Conservation (phyloP, 495 filamentous ascomycete genomes). For the Tuber indicum region DNA sequence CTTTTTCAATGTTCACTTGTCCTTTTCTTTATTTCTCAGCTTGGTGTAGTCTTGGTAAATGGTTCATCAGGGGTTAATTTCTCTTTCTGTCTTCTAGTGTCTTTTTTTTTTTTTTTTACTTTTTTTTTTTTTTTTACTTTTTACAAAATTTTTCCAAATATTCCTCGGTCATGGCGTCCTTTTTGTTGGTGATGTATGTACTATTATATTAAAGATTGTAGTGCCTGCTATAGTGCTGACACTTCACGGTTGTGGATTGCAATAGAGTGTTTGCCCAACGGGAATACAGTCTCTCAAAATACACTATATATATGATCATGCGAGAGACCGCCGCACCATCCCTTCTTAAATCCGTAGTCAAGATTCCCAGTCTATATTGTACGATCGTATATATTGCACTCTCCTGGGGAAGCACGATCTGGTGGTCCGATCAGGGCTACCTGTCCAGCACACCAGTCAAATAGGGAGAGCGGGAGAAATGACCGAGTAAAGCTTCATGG, state of each 20-base stretch:
- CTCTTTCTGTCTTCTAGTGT: not conserved
- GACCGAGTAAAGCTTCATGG: not conserved
- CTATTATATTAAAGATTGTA: not conserved
- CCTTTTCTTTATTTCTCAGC: not conserved
- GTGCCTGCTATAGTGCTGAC: not conserved
- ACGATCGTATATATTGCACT: not conserved
- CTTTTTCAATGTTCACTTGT: not conserved
- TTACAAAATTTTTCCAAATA: not conserved
- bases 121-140: not conserved
- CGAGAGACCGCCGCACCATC: not conserved
- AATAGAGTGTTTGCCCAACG: not conserved
- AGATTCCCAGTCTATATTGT: not conserved
- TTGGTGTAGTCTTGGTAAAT: not conserved
- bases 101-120: not conserved
- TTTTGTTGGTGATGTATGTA: not conserved
- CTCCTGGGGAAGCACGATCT: not conserved
- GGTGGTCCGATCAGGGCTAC: not conserved
- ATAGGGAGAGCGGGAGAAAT: not conserved
- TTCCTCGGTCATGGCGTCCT: not conserved
- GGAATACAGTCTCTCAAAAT: not conserved
- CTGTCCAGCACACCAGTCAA: not conserved
- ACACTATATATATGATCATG: not conserved
- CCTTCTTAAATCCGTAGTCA: not conserved
- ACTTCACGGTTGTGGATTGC: not conserved
- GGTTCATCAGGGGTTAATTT: not conserved